Evolutionary conservation across 2,329 filamentous ascomycete genomes (phyloP).

Genomic region (Sordariomycetes sp.): DNA sequence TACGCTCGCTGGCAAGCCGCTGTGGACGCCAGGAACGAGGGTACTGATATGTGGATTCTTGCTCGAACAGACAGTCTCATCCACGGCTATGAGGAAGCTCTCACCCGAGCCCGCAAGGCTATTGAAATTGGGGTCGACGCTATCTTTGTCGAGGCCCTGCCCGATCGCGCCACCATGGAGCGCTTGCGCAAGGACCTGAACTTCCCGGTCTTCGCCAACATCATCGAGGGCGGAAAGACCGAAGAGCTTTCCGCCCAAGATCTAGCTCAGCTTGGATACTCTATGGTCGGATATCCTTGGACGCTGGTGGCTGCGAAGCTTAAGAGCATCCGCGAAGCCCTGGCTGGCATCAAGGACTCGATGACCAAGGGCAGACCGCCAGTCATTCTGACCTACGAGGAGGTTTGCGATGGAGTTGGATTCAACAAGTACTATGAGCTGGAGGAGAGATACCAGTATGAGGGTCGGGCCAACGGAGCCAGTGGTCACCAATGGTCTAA

Average conservation of each 20-base stretch:
- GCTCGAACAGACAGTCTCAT: slow-evolving; percentile 33
- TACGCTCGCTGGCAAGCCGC: slow-evolving; percentile 36
- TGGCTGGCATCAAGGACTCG: slow-evolving; percentile 29
- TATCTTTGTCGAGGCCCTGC: slow-evolving; percentile 32
- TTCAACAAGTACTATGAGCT: slow-evolving; percentile 15
- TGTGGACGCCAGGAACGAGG: slow-evolving; percentile 32
- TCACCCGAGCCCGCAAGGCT: slow-evolving; percentile 28
- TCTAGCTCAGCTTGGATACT: slow-evolving; percentile 25
- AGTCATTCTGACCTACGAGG: slow-evolving; percentile 29
- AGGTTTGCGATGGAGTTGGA: slow-evolving; percentile 34
- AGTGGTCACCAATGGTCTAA: too few species aligned
- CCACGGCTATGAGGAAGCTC: slow-evolving; percentile 32
- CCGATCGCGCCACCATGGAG: slow-evolving; percentile 30
- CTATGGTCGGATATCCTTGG: slow-evolving; percentile 32
- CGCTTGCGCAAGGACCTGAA: slow-evolving; percentile 24
- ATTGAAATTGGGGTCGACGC: slow-evolving; percentile 32
- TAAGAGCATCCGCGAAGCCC: slow-evolving; percentile 25
- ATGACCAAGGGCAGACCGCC: slow-evolving; percentile 30
- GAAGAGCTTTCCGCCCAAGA: slow-evolving; percentile 23
- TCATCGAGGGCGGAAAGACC: slow-evolving; percentile 23
- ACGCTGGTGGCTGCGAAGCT: slow-evolving; percentile 32
- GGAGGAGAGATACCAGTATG: slow-evolving; percentile 12
- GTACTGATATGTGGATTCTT: slow-evolving; percentile 33
- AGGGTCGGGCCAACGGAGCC: too few species aligned
- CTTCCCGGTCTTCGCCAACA: slow-evolving; percentile 30